phyloP scores from a whole-genome alignment of 257 asterid genomes.

The Coffea eugenioides region DNA sequence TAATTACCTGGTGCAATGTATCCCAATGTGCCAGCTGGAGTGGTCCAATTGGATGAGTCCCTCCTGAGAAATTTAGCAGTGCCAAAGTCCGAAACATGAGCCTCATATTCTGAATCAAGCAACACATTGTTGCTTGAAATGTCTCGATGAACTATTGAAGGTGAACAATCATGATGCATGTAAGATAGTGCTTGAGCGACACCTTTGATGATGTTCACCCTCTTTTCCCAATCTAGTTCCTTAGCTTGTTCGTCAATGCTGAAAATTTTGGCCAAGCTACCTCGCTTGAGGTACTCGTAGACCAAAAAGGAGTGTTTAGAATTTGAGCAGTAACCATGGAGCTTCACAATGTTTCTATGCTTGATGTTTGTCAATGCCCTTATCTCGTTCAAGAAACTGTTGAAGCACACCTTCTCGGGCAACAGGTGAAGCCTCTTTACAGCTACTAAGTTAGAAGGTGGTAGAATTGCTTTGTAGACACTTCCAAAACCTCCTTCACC shows the following conservation, averaged over 20 bases:
- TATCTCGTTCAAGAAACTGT: constrained; percentile 29
- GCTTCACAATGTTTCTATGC: constrained; percentile 38
- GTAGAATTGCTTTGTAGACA: constrained; percentile 29
- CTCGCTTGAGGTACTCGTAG: constrained; percentile 37
- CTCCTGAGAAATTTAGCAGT: constrained; percentile 31
- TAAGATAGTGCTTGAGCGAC: constrained; percentile 32
- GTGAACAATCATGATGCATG: constrained; percentile 41
- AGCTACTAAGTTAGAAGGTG: constrained; percentile 24
- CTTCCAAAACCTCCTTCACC: constrained; percentile 39
- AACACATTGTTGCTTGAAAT: constrained; percentile 38
- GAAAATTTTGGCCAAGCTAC: constrained; percentile 22
- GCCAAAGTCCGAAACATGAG: constrained; percentile 45
- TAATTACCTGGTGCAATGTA: constrained; percentile 41
- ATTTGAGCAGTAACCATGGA: constrained; percentile 35
- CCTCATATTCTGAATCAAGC: constrained; percentile 29
- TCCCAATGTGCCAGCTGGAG: constrained; percentile 39
- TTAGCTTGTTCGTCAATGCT: constrained; percentile 17
- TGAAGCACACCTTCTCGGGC: not conserved
- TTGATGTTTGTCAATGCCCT: constrained; percentile 27
- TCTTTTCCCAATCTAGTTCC: constrained; percentile 27
- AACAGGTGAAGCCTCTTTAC: constrained; percentile 15
- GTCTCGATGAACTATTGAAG: constrained; percentile 45
- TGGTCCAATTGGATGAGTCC: constrained; percentile 33
- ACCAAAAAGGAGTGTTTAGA: constrained; percentile 29
- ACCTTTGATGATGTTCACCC: constrained; percentile 30